Evolutionary conservation across 345 rosid species (phyloP), one percentile per base, ranked within the genome.

Genomic region (Salix exigua): DNA sequence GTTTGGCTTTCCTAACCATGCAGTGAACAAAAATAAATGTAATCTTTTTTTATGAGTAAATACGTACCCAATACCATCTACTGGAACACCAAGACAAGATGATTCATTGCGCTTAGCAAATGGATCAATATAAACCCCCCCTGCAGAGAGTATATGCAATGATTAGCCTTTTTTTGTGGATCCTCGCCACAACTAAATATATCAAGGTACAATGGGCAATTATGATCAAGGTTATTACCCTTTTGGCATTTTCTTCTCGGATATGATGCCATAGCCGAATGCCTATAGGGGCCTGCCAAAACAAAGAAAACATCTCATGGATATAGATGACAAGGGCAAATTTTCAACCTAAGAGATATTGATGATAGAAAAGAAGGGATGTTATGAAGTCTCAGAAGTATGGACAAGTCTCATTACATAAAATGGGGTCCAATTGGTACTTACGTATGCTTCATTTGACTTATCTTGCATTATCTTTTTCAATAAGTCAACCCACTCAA

Each of bases 1-100:
- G 19, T 23, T 71, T 71, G 48, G 46, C 14, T 40, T 40, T 40
- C 30, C 42, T 38, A 6, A 31, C 21, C 16, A 68, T 16, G 21
- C 35, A 60, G 74, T n/a, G 37, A 64, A 18, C 10, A 44, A 35
- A 48, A 25, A 74, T 16, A 73, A 58, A 77, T 35, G 25, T 6
- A 73, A 55, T 13, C n/a, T 21, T 66, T 19, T 5, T 6, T 16
- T 70, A 62, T 58, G 73, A 72, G 73, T 21, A 51, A 81, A 73
- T 75, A 77, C 89, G 46, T 84, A 93, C 99, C 97, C 97, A 73
- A 95, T 75, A 70, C 94, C 97, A 70, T 97, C 98, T 18, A 94
- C 86, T 42, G 98, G 98, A 85, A 90, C 70, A 16, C 92, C 97
- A 66, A 91, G 96, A 68, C 80, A 84, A 77, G 95, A 90, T 55